phyloP scores from a whole-genome alignment of 2,329 filamentous ascomycete species.

The Neocatenulostroma microsporum region DNA sequence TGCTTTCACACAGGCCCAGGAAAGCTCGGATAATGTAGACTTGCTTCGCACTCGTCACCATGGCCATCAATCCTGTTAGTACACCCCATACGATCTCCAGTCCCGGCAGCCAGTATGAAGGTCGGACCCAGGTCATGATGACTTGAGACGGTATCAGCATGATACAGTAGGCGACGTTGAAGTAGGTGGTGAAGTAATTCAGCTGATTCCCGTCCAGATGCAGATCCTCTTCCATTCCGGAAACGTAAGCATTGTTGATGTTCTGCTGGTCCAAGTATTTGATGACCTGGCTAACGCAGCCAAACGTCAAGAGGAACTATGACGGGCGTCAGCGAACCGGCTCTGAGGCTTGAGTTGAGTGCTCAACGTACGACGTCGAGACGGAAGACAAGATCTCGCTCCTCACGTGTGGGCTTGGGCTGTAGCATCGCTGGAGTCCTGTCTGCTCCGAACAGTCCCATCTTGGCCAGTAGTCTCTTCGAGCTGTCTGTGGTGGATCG shows the following conservation, averaged over 20 bases:
- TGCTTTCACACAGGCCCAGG: no score
- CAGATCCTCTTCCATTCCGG: conserved; percentile 24
- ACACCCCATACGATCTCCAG: no score
- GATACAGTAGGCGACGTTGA: no score
- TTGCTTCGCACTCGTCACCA: no score
- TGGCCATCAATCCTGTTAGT: no score
- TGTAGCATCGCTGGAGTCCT: conserved; percentile 16
- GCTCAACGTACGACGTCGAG: conserved; percentile 24
- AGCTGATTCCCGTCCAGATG: conserved; percentile 21
- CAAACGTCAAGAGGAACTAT: conserved; percentile 34
- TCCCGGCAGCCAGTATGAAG: no score
- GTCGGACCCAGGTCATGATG: no score
- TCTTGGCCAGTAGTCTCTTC: no score
- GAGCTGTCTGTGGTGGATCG: no score
- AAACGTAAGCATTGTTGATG: conserved; percentile 19
- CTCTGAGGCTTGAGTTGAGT: background rate
- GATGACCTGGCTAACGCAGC: conserved; percentile 35
- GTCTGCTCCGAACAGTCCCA: no score
- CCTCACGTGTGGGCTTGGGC: conserved; percentile 20
- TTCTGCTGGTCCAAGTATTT: conserved; percentile 25
- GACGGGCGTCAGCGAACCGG: background rate
- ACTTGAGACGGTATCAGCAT: no score
- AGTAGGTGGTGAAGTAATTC: conserved; percentile 33
- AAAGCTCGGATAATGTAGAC: no score
- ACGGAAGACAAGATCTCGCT: conserved; percentile 31